Base-by-base conservation (phyloP, 371 early-diverging fungal species). In the Mortierella sp. region DNA sequence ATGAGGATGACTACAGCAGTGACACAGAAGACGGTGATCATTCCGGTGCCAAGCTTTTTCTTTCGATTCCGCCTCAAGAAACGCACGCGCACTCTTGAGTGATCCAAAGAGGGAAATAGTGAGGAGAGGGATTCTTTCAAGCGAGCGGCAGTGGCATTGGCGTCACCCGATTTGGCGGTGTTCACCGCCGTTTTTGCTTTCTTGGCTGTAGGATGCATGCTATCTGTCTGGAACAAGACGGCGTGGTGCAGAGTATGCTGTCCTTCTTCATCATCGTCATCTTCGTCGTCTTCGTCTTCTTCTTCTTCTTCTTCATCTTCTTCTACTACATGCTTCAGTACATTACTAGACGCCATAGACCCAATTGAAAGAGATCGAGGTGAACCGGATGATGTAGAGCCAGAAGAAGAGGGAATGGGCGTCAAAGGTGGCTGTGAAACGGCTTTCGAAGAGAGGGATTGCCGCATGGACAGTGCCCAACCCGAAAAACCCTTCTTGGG, bases 11-110 rank as follows among this genome's bases (percentile, higher is more conserved):
- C 64, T 12, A 73, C 45, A 24, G 74, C 74, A 28, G 64, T 52
- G 19, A 73, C 61, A 48, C 74, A 73, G 60, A 73, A 73, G 42
- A 67, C 26, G 4, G 67, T 60, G 42, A 73, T 73, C 45, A 73
- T 30, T 18, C 74, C 68, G 3, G 74, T 58, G 1, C 74, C 74
- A 42, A 73, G 50, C 41, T 61, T 67, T 46, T 57, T 50, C n/a
- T 49, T 56, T n/a, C 51, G 54, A 43, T 46, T 53, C 27, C 56
- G 57, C n/a, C 50, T 61, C 30, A 64, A 24, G 2, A 56, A 34
- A 19, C 58, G 62, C 12, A 54, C 67, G 42, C 8, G 71, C 60
- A 43, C 59, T 61, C 4, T 62, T n/a, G 50, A 48, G 4, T 4
- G 10, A 34, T 34, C 7, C 10, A 10, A 34, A 7, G 34, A 34